These are phyloP conservation scores for Venturia oleaginea DNA, from an alignment of 2,329 filamentous ascomycete genomes.

Conservation along the genomic window DNA sequence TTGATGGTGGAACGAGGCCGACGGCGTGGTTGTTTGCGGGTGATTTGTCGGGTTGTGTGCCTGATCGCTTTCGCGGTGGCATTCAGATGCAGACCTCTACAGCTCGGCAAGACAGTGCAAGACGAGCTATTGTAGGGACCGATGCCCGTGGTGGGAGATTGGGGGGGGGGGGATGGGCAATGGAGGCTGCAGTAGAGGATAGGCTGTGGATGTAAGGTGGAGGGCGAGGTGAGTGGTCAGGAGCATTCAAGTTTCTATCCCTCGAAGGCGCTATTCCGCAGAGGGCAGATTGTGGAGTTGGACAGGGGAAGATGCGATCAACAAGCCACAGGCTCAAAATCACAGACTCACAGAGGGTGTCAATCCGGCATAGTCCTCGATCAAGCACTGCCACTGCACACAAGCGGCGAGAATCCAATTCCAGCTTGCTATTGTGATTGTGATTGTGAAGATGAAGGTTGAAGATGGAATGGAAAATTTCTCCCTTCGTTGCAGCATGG, in stretches of 20 bases:
- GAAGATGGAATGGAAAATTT: background rate
- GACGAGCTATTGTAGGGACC: constrained; percentile 27
- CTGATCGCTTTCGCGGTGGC: constrained; percentile 37
- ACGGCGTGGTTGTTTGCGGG: constrained; percentile 63
- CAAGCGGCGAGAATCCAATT: background rate
- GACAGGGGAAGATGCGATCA: background rate
- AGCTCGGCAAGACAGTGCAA: constrained; percentile 33
- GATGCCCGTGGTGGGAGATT: background rate
- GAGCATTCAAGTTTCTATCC: too few species aligned
- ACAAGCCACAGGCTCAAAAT: background rate
- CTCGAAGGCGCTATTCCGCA: too few species aligned
- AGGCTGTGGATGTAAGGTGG: background rate
- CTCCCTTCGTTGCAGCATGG: background rate
- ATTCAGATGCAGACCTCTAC: constrained; percentile 29
- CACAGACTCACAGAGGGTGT: too few species aligned
- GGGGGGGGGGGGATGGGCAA: background rate
- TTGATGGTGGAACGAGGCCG: constrained; percentile 68
- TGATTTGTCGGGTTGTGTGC: constrained; percentile 37
- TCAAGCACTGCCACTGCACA: background rate
- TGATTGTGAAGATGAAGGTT: too few species aligned
- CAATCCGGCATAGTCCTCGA: background rate
- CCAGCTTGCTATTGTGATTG: too few species aligned
- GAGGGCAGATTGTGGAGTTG: too few species aligned
- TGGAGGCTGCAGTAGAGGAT: background rate
- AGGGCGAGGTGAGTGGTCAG: background rate